Conservation (phyloP, 2,329 filamentous ascomycete species). For the Rhexocercosporidium sp. region DNA sequence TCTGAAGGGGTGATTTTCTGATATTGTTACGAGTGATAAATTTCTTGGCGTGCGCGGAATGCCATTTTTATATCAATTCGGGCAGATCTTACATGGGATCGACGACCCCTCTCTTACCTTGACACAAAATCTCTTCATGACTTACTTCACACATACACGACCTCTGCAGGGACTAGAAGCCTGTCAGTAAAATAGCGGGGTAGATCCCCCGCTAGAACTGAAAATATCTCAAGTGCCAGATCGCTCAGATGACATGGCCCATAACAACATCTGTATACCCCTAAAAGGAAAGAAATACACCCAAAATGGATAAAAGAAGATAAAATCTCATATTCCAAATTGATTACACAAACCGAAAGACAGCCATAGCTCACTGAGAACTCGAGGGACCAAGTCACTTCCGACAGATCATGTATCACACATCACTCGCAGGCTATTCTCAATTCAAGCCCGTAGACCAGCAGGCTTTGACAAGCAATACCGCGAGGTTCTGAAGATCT, state of each 20-base stretch:
- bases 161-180: neutral
- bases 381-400: neutral
- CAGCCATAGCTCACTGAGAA: too few species aligned
- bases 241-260: neutral
- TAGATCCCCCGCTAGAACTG: neutral
- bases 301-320: too few species aligned
- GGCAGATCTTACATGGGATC: neutral
- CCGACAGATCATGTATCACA: neutral
- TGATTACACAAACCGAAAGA: too few species aligned
- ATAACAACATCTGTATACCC: neutral
- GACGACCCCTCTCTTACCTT: neutral
- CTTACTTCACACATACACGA: slow-evolving; percentile 12
- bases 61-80: neutral
- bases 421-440: neutral
- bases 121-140: neutral
- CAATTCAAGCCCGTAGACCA: neutral
- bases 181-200: neutral
- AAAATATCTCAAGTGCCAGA: neutral
- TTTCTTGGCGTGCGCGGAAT: neutral
- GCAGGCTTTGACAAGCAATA: neutral
- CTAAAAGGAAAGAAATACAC: too few species aligned
- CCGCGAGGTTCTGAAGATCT: neutral
- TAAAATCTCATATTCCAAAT: too few species aligned
- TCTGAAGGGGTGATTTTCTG: neutral
- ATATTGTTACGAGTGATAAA: neutral